A percentile compares a stretch with the other conserved stretches of the same genome.
Evolutionary conservation across 164 flowering plant genomes (phyloP).

Genomic region (Cinnamomum micranthum): DNA sequence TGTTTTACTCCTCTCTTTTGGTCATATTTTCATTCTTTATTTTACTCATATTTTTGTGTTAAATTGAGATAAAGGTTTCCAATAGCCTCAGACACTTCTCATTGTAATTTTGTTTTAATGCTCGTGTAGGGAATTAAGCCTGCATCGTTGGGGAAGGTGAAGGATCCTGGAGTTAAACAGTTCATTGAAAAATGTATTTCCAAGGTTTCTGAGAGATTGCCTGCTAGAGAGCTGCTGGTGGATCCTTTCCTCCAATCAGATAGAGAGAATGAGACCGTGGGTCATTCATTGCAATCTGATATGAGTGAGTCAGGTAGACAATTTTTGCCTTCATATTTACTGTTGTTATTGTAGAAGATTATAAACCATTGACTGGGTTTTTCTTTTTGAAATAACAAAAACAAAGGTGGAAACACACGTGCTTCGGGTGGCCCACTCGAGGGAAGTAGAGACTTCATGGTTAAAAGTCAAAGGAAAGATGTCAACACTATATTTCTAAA

Average conservation of each 20-base stretch:
- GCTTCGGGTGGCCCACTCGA: conserved; percentile 24
- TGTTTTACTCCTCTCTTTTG: neutral
- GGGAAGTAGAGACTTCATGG: conserved; percentile 50
- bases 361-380: neutral
- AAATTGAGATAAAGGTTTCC: neutral
- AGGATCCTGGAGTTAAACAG: conserved; percentile 52
- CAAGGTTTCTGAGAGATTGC: conserved; percentile 56
- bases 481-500: conserved; percentile 71
- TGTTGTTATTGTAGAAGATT: conserved; percentile 1
- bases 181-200: conserved; percentile 95
- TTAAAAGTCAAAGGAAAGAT: conserved; percentile 78
- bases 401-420: conserved; percentile 9
- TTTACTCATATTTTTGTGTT: neutral
- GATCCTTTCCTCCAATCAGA: conserved; percentile 74
- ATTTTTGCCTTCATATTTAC: neutral
- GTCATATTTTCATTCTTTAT: neutral
- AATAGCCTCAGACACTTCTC: neutral
- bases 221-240: conserved; percentile 74
- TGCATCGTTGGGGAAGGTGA: conserved; percentile 84
- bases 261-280: conserved; percentile 43
- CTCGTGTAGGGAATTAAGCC: conserved; percentile 82
- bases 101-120: neutral
- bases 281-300: conserved; percentile 22
- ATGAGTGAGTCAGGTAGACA: conserved; percentile 36
- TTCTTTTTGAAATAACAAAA: conserved; percentile 7